Evolutionary conservation across 129 eudicot genomes (phyloP).

Genomic region (Cynara cardunculus): DNA sequence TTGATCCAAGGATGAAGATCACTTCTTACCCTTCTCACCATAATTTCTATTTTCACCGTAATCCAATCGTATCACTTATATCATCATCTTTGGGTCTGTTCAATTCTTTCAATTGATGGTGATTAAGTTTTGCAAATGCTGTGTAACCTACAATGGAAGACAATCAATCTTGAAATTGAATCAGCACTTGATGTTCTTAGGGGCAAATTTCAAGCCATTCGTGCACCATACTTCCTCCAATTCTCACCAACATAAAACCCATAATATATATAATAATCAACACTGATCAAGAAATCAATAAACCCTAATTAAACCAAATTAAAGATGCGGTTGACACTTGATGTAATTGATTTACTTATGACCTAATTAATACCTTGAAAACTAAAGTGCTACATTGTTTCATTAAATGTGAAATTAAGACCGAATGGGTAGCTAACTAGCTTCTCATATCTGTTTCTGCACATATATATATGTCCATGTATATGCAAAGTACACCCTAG

Average conservation of each 20-base stretch:
- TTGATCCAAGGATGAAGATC: too few species aligned
- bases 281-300: too few species aligned
- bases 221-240: too few species aligned
- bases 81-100: too few species aligned
- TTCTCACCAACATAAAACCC: too few species aligned
- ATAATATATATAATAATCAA: too few species aligned
- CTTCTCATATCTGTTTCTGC: not conserved
- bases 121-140: not conserved
- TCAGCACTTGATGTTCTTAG: too few species aligned
- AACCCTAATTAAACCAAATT: not conserved
- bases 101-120: not conserved
- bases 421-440: constrained; percentile 7
- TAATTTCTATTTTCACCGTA: too few species aligned
- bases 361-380: constrained; percentile 6
- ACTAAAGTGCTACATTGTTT: constrained; percentile 5
- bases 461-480: not conserved
- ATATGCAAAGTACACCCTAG: constrained; percentile 10
- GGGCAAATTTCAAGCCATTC: too few species aligned
- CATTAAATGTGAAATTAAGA: constrained; percentile 15
- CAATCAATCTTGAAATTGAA: too few species aligned
- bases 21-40: too few species aligned
- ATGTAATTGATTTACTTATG: not conserved
- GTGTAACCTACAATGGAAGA: not conserved
- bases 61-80: too few species aligned
- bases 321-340: not conserved